These are phyloP conservation scores for Microthlaspi erraticum DNA, from an alignment of 345 rosid genomes.

Conservation along the genomic window DNA sequence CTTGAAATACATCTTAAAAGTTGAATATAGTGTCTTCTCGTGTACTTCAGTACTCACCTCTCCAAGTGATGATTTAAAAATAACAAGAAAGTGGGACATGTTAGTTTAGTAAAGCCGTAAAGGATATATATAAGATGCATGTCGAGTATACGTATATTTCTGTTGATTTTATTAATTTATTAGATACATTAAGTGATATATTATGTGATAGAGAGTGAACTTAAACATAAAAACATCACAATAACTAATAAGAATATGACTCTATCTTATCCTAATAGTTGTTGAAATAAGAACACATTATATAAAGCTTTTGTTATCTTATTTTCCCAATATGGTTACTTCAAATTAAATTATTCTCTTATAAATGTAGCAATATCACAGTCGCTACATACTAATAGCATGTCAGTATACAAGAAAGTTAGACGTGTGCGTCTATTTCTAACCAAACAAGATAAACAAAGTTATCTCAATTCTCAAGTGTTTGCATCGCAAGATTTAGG, in stretches of 20 bases:
- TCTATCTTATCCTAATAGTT: conserved; percentile 20
- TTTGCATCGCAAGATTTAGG: conserved; percentile 20
- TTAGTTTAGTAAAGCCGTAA: too few relatives aligned
- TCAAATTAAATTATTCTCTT: neutral
- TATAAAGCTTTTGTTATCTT: neutral
- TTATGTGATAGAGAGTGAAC: too few relatives aligned
- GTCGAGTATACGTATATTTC: too few relatives aligned
- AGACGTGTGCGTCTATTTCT: conserved; percentile 30
- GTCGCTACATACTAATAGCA: neutral
- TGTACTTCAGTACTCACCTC: conserved; percentile 36
- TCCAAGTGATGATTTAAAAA: conserved; percentile 22
- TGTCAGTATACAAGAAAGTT: conserved; percentile 25
- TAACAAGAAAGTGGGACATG: neutral
- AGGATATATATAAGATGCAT: too few relatives aligned
- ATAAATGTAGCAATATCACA: conserved; percentile 1
- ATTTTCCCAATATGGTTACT: neutral
- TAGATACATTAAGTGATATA: too few relatives aligned
- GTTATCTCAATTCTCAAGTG: conserved; percentile 32
- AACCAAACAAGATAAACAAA: conserved; percentile 38
- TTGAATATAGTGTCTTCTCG: conserved; percentile 31
- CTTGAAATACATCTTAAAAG: conserved; percentile 15
- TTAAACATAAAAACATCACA: neutral
- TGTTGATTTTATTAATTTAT: too few relatives aligned
- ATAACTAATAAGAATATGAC: neutral
- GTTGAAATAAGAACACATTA: conserved; percentile 12